These are phyloP conservation scores for Penicillium sp. DNA, from an alignment of 2,329 filamentous ascomycete genomes.

Conservation along the genomic window DNA sequence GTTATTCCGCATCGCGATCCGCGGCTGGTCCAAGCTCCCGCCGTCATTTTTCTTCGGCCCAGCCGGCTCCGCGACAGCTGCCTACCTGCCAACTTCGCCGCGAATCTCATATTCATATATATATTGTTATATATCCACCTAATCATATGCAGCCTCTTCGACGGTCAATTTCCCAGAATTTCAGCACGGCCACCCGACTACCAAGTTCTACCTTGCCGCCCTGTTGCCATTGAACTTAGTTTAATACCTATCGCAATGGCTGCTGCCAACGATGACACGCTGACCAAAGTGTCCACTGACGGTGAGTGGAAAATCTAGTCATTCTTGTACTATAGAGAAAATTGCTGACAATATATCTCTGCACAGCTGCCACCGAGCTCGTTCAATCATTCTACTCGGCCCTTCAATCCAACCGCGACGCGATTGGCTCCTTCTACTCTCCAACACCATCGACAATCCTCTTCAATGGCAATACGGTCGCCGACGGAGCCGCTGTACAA, in stretches of 20 bases:
- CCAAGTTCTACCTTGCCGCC: too few species aligned
- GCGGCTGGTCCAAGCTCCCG: constrained; percentile 39
- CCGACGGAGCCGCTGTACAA: constrained; percentile 63
- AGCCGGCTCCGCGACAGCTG: too few species aligned
- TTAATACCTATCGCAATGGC: constrained; percentile 29
- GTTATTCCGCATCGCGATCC: constrained; percentile 30
- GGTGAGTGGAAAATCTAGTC: constrained; percentile 32
- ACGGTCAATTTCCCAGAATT: too few species aligned
- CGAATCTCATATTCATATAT: too few species aligned
- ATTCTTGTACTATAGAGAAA: neutral
- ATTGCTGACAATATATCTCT: neutral
- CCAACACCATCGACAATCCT: constrained; percentile 63
- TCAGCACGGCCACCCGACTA: too few species aligned
- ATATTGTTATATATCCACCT: too few species aligned
- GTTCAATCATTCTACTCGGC: constrained; percentile 71
- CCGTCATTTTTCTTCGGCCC: constrained; percentile 23
- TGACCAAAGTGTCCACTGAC: constrained; percentile 44
- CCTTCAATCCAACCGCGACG: constrained; percentile 59
- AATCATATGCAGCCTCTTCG: too few species aligned
- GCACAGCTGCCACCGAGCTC: constrained; percentile 66
- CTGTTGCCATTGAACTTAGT: too few species aligned
- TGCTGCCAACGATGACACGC: constrained; percentile 32
- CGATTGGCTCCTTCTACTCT: constrained; percentile 68
- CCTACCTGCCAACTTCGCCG: too few species aligned
- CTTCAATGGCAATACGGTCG: constrained; percentile 71